These are phyloP conservation scores for Aspergillus cristatus DNA, from an alignment of 495 filamentous ascomycete species.

Conservation along the genomic window DNA sequence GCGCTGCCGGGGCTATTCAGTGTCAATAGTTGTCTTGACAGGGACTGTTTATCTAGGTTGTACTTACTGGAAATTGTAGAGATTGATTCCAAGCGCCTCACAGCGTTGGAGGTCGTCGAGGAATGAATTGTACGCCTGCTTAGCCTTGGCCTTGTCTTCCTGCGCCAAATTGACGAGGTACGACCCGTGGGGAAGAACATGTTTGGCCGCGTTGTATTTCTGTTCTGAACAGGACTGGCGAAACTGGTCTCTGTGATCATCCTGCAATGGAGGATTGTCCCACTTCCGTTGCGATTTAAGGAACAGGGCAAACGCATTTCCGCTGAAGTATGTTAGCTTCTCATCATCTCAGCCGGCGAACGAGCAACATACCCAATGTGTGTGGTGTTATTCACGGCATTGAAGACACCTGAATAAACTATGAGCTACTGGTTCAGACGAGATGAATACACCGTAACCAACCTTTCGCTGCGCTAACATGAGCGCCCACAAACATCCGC, in stretches of 20 bases:
- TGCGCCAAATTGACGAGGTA: slow-evolving; percentile 96
- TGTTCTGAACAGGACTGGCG: slow-evolving; percentile 55
- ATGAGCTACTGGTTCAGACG: background rate
- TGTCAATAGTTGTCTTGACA: slow-evolving; percentile 7
- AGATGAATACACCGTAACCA: slow-evolving; percentile 9
- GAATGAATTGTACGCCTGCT: slow-evolving; percentile 81
- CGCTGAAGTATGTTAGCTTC: slow-evolving; percentile 36
- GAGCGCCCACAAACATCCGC: slow-evolving; percentile 82
- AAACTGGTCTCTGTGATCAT: slow-evolving; percentile 60
- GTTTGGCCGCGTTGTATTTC: slow-evolving; percentile 58
- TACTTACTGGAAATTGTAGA: slow-evolving; percentile 89
- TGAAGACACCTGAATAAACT: slow-evolving; percentile 62
- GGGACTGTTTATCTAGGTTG: background rate
- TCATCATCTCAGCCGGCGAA: background rate
- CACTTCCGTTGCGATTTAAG: slow-evolving; percentile 94
- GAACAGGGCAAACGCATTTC: slow-evolving; percentile 89
- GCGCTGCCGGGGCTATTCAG: slow-evolving; percentile 61
- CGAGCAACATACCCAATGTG: slow-evolving; percentile 52
- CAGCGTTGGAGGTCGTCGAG: slow-evolving; percentile 83
- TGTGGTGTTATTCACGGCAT: slow-evolving; percentile 68
- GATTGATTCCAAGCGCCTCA: slow-evolving; percentile 73
- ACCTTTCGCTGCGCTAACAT: slow-evolving; percentile 86
- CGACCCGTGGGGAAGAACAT: slow-evolving; percentile 83
- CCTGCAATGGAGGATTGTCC: slow-evolving; percentile 68
- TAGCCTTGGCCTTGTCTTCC: slow-evolving; percentile 63